Percentiles rank a stretch among this genome's conserved stretches.
Conservation (phyloP, 176 grass and related monocot genomes). For the Hsuehochloa calcarea region DNA sequence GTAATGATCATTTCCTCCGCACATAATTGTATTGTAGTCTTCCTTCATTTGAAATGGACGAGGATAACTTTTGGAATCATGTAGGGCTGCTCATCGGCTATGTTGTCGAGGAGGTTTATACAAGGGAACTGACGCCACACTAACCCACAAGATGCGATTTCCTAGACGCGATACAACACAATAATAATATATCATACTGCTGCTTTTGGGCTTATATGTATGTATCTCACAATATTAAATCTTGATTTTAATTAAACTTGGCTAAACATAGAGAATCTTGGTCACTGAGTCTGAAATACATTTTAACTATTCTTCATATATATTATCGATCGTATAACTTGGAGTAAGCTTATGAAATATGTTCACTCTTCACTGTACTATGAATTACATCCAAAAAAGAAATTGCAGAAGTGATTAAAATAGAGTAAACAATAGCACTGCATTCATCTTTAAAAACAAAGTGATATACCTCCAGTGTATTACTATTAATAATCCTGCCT, state of each 20-base stretch:
- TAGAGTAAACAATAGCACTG: neutral
- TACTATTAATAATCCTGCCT: neutral
- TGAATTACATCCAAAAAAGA: neutral
- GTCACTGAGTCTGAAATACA: neutral
- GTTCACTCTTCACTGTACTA: neutral
- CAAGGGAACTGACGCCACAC: too few relatives aligned
- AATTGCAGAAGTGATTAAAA: neutral
- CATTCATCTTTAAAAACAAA: neutral
- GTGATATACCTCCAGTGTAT: neutral
- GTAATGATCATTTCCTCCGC: too few relatives aligned
- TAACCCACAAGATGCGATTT: too few relatives aligned
- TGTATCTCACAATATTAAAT: constrained; percentile 22
- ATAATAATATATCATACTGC: too few relatives aligned
- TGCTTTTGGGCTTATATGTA: constrained; percentile 82
- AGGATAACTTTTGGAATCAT: too few relatives aligned
- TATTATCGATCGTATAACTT: neutral
- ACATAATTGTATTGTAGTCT: too few relatives aligned
- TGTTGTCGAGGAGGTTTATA: too few relatives aligned
- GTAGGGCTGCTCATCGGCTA: too few relatives aligned
- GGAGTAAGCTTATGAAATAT: constrained; percentile 15
- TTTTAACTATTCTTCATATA: neutral
- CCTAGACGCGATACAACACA: too few relatives aligned
- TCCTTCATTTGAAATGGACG: too few relatives aligned
- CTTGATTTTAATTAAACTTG: neutral
- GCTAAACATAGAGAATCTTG: neutral